These are phyloP conservation scores for Wickerhamiella cacticola DNA, from an alignment of 805 yeast genomes.

Conservation along the genomic window DNA sequence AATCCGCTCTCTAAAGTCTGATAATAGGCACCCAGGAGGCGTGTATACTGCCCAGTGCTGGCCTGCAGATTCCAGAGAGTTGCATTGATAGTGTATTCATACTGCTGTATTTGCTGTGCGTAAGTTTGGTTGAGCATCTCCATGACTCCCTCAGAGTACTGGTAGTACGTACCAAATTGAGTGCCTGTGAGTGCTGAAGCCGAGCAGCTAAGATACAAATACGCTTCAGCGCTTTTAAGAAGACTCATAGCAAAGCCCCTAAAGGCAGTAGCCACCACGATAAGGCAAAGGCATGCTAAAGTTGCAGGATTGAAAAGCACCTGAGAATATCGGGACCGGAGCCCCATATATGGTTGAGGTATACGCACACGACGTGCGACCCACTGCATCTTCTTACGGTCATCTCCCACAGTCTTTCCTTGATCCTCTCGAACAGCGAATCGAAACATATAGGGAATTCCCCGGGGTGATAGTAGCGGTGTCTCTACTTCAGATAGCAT, in stretches of 20 bases:
- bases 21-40: conserved; percentile 12
- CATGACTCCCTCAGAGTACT: conserved; percentile 7
- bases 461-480: conserved; percentile 7
- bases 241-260: background rate
- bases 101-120: conserved; percentile 13
- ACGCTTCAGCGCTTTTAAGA: conserved; percentile 8
- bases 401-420: background rate
- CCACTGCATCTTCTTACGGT: conserved; percentile 11
- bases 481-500: conserved; percentile 5
- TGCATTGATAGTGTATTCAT: conserved; percentile 15
- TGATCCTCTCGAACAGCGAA: conserved; percentile 4
- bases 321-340: conserved; percentile 17
- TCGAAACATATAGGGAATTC: conserved; percentile 11
- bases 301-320: conserved; percentile 17
- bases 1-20: background rate
- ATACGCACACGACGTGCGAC: conserved; percentile 14
- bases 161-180: conserved; percentile 11
- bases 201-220: conserved; percentile 4
- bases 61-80: conserved; percentile 13
- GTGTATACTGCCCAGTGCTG: conserved; percentile 6
- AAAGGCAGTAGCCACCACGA: conserved; percentile 15
- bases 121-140: conserved; percentile 8
- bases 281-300: conserved; percentile 14
- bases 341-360: conserved; percentile 19
- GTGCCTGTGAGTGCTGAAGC: background rate